Evolutionary conservation across 345 rosid species (phyloP), one percentile per base, ranked within the genome.

Genomic region (Hevea brasiliensis): DNA sequence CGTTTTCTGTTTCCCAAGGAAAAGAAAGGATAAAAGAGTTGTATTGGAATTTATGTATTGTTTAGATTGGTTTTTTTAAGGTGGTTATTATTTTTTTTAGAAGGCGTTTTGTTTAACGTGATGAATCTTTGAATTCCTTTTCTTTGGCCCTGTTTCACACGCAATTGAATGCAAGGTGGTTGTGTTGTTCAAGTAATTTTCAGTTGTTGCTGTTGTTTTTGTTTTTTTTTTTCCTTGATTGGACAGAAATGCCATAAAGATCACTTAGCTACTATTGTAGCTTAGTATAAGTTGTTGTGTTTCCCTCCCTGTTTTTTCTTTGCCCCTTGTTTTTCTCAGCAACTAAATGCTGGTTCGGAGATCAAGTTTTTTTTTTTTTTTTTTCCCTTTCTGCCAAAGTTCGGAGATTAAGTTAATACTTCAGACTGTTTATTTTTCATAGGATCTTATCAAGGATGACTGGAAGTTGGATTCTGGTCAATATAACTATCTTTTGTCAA

Each of bases 401-500:
- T 69, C 37, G 15, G 53, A 26, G 63, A n/a, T 71, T 64, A 27
- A 24, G 9, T 10, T 45, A 50, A 63, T 26, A n/a, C 60, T 47
- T 57, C 11, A 67, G 63, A 63, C 40, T 67, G 9, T n/a, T 65
- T 62, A 41, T 40, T 48, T 77, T 61, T 26, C 20, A 57, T 66
- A 90, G 98, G 86, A 83, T 24, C 74, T 76, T 61, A 45, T n/a
- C 6, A 62, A 75, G 48, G 85, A 70, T 61, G 90, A 81, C 0
- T 79, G 77, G 53, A 81, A 74, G 48, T 75, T 87, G 76, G 87
- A 85, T 67, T 67, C 84, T 27, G 80, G 76, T 63, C 81, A 65
- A 20, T 77, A 79, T 60, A 77, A 79, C 70, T 71, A 80, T 72
- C 71, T 89, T 63, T 64, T 61, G 48, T 83, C 97, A 47, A 78